phyloP scores from a whole-genome alignment of 768 basidiomycete genomes.

The Lyophyllum atratum region DNA sequence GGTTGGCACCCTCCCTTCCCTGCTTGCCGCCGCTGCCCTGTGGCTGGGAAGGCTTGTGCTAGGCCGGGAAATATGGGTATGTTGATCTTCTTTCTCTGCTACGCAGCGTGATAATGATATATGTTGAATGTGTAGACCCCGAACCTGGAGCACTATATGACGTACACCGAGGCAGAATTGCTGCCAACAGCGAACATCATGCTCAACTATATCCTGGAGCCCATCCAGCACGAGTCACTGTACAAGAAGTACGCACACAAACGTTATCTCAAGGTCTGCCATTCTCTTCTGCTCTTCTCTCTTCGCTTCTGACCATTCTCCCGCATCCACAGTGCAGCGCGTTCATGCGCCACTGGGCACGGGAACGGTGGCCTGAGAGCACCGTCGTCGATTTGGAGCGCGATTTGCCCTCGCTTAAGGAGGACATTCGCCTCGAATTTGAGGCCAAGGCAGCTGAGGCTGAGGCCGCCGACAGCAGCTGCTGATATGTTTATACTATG shows the following conservation, averaged over 20 bases:
- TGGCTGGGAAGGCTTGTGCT: constrained; percentile 85
- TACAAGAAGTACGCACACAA: constrained; percentile 88
- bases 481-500: not conserved
- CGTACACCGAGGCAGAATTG: constrained; percentile 78
- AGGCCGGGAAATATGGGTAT: constrained; percentile 83
- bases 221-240: constrained; percentile 73
- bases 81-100: constrained; percentile 21
- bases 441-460: constrained; percentile 8
- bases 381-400: constrained; percentile 52
- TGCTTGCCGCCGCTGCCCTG: constrained; percentile 80
- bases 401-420: constrained; percentile 58
- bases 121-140: constrained; percentile 54
- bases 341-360: constrained; percentile 79
- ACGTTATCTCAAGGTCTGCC: constrained; percentile 76
- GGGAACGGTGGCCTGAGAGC: constrained; percentile 67
- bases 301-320: not conserved
- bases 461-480: not conserved
- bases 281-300: not conserved
- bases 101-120: constrained; percentile 5
- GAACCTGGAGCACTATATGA: constrained; percentile 86
- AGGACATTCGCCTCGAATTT: constrained; percentile 40
- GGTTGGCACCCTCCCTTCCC: constrained; percentile 70
- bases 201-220: constrained; percentile 83
- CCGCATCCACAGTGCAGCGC: constrained; percentile 59
- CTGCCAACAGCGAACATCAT: constrained; percentile 83